Percentiles rank a stretch among this genome's conserved stretches.
Evolutionary conservation across 2,329 filamentous ascomycete genomes (phyloP).

Genomic region (Corinectria fuckeliana): DNA sequence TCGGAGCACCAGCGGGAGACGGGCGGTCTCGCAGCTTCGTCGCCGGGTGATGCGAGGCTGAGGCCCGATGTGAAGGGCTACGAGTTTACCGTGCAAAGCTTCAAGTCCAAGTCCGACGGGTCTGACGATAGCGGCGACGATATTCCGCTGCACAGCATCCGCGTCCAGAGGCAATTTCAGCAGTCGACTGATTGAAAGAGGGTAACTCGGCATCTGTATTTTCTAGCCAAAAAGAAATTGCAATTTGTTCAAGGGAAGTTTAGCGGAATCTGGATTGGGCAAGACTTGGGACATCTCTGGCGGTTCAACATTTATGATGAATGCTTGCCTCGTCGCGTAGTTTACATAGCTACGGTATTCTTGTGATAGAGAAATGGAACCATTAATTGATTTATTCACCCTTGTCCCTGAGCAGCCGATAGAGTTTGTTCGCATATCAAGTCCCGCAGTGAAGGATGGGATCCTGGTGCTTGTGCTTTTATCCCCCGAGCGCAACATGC

Average conservation of each 20-base stretch:
- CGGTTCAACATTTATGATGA: neutral
- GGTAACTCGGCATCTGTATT: neutral
- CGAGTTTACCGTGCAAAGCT: conserved; percentile 42
- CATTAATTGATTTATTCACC: neutral
- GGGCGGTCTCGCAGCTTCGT: neutral
- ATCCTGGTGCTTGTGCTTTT: neutral
- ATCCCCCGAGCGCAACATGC: neutral
- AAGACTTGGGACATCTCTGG: neutral
- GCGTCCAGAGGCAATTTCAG: conserved; percentile 47
- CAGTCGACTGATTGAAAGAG: conserved; percentile 29
- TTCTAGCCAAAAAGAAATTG: neutral
- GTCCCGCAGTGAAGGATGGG: neutral
- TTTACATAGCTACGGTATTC: neutral
- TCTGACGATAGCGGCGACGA: conserved; percentile 44
- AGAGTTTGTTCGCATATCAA: neutral
- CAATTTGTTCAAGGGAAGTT: neutral
- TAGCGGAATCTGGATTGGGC: neutral
- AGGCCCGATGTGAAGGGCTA: conserved; percentile 43
- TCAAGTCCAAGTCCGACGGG: conserved; percentile 34
- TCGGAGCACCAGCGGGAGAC: conserved; percentile 35
- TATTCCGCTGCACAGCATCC: conserved; percentile 47
- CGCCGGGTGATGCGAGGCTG: conserved; percentile 22
- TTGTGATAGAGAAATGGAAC: neutral
- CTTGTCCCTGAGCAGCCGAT: neutral
- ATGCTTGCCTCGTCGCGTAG: neutral